A percentile compares a stretch with the other conserved stretches of the same genome.
These are phyloP conservation scores for Casuarina glauca DNA, from an alignment of 306 rosid genomes.

Conservation along the genomic window DNA sequence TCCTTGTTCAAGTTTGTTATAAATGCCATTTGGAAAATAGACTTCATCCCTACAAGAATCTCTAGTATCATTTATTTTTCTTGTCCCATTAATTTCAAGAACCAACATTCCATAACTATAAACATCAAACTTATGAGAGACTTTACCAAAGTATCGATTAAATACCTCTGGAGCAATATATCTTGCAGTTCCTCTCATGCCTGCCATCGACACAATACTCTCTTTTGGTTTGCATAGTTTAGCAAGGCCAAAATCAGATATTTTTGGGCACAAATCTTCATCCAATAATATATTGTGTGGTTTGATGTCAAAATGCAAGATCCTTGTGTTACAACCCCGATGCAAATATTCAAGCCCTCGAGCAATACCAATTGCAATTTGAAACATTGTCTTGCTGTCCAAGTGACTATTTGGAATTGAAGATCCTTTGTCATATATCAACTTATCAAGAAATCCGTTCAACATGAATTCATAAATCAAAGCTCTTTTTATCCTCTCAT, in stretches of 20 bases:
- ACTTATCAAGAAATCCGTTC: conserved; percentile 1
- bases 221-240: neutral
- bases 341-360: conserved; percentile 12
- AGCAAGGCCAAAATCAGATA: conserved; percentile 12
- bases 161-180: conserved; percentile 35
- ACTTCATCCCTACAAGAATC: neutral
- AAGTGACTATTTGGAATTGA: neutral
- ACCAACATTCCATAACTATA: conserved; percentile 45
- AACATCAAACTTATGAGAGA: conserved; percentile 37
- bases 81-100: conserved; percentile 17
- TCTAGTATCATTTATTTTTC: neutral
- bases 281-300: conserved; percentile 14
- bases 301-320: conserved; percentile 13
- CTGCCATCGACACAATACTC: conserved; percentile 12
- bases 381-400: neutral
- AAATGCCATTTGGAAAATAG: neutral
- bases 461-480: conserved; percentile 8
- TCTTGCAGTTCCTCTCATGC: conserved; percentile 37
- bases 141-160: conserved; percentile 18
- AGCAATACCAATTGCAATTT: neutral
- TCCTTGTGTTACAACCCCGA: conserved; percentile 5
- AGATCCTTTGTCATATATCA: neutral
- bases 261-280: conserved; percentile 9
- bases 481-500: neutral
- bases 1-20: neutral